Conservation (phyloP, 2,329 filamentous ascomycete species). For the Apiospora malaysiana region DNA sequence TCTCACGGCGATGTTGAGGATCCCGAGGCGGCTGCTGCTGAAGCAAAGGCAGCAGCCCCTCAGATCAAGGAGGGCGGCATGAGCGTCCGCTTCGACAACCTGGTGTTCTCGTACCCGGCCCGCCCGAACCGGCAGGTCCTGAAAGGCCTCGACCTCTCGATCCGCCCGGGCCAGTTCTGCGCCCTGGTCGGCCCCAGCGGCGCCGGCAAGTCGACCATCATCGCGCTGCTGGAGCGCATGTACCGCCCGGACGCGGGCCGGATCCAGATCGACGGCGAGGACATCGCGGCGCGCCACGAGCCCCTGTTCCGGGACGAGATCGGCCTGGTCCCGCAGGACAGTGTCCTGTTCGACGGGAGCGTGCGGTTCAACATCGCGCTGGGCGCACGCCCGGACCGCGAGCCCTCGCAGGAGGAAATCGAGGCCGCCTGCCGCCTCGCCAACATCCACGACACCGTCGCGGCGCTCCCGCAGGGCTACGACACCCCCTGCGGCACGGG, state of each 20-base stretch:
- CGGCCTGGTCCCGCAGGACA: conserved; percentile 63
- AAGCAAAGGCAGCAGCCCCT: conserved; percentile 29
- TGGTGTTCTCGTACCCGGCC: conserved; percentile 66
- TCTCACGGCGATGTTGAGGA: conserved; percentile 27
- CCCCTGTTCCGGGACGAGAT: conserved; percentile 57
- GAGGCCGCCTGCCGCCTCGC: conserved; percentile 70
- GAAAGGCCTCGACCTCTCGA: conserved; percentile 43
- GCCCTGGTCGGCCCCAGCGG: conserved; percentile 53
- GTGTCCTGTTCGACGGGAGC: conserved; percentile 62
- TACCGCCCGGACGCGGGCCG: conserved; percentile 56
- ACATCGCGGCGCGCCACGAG: conserved; percentile 50
- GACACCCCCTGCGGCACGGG: conserved; percentile 73
- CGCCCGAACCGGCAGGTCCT: conserved; percentile 60
- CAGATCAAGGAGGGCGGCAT: conserved; percentile 33
- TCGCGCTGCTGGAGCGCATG: conserved; percentile 57
- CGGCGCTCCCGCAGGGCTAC: conserved; percentile 67
- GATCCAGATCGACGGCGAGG: conserved; percentile 56
- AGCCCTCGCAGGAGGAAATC: conserved; percentile 65
- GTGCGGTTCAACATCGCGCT: conserved; percentile 62
- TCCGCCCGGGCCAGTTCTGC: conserved; percentile 46
- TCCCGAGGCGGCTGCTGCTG: conserved; percentile 37
- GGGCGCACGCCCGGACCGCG: conserved; percentile 58
- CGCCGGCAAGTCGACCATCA: conserved; percentile 54
- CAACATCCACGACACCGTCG: conserved; percentile 74
- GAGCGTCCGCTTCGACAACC: conserved; percentile 57